A percentile compares a stretch with the other conserved stretches of the same genome.
These are phyloP conservation scores for Colletotrichum sp. DNA, from an alignment of 2,329 filamentous ascomycete genomes.

Conservation along the genomic window DNA sequence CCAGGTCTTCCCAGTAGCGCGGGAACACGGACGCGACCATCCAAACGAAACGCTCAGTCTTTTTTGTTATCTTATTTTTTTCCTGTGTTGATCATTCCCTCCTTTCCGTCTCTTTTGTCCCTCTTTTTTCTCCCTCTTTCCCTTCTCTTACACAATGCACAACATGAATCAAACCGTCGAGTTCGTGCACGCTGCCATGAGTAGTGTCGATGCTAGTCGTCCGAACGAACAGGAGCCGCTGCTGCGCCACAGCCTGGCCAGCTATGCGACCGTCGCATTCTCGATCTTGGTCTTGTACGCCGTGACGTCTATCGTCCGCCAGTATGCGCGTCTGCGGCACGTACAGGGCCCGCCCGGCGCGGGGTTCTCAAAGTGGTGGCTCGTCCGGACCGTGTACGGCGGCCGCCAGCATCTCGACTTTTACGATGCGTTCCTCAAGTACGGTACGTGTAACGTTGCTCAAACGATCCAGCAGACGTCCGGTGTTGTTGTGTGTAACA, in stretches of 20 bases:
- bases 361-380: slow-evolving; percentile 44
- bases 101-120: not conserved
- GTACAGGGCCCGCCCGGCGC: slow-evolving; percentile 43
- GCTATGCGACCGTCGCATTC: not conserved
- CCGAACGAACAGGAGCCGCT: not conserved
- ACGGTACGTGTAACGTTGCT: slow-evolving; percentile 30
- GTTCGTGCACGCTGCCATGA: not conserved
- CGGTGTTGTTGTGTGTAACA: not conserved
- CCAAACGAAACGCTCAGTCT: not conserved
- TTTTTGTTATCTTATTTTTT: not conserved
- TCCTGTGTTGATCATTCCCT: not conserved
- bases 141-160: not conserved
- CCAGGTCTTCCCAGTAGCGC: not conserved
- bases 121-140: not conserved
- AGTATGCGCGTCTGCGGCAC: slow-evolving; percentile 43
- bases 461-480: not conserved
- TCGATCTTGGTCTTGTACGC: slow-evolving; percentile 9
- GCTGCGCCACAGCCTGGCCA: not conserved
- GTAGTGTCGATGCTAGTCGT: not conserved
- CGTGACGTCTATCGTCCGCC: slow-evolving; percentile 23
- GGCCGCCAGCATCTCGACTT: slow-evolving; percentile 40
- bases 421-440: slow-evolving; percentile 37
- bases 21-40: not conserved
- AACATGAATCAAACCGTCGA: not conserved
- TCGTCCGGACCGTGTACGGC: slow-evolving; percentile 33